Evolutionary conservation across 352 stramenopile genomes (phyloP).

Genomic region (Globisporangium cystogenes): DNA sequence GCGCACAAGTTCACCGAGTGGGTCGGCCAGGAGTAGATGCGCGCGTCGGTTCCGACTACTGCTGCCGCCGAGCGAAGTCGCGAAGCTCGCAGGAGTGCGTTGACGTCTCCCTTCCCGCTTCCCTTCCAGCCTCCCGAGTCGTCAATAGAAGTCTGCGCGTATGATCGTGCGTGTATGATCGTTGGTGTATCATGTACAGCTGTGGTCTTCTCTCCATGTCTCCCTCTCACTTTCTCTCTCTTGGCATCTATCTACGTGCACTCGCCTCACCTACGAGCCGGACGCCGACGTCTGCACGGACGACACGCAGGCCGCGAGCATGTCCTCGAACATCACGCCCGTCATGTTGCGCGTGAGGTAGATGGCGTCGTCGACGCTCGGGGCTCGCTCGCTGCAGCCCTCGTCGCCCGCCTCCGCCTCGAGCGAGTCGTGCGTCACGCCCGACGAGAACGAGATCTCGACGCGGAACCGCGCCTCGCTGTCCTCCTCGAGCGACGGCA

Average conservation of each 20-base stretch:
- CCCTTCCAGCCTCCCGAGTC: too few relatives aligned
- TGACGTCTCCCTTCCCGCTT: background rate
- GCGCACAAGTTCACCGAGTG: conserved; percentile 78
- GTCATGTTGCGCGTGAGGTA: conserved; percentile 86
- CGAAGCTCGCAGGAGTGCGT: too few relatives aligned
- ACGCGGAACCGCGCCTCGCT: conserved; percentile 82
- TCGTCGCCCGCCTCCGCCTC: conserved; percentile 4
- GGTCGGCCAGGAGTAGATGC: conserved; percentile 70
- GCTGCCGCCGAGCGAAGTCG: too few relatives aligned
- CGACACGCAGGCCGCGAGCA: conserved; percentile 79
- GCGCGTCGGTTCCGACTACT: too few relatives aligned
- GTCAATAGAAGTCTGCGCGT: conserved; percentile 10
- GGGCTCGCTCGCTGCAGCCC: conserved; percentile 14
- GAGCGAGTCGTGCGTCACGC: conserved; percentile 41
- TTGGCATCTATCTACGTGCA: too few relatives aligned
- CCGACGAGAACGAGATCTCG: conserved; percentile 82
- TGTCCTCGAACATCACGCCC: conserved; percentile 86
- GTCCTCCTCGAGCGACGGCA: conserved; percentile 78
- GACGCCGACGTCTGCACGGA: conserved; percentile 45
- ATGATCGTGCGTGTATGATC: conserved; percentile 9
- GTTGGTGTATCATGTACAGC: conserved; percentile 1
- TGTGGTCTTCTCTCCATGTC: background rate
- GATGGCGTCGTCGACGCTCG: conserved; percentile 59
- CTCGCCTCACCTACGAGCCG: background rate
- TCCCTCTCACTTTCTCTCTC: background rate